phyloP scores from a whole-genome alignment of 2,329 filamentous ascomycete species.

The Blastomyces silverae region DNA sequence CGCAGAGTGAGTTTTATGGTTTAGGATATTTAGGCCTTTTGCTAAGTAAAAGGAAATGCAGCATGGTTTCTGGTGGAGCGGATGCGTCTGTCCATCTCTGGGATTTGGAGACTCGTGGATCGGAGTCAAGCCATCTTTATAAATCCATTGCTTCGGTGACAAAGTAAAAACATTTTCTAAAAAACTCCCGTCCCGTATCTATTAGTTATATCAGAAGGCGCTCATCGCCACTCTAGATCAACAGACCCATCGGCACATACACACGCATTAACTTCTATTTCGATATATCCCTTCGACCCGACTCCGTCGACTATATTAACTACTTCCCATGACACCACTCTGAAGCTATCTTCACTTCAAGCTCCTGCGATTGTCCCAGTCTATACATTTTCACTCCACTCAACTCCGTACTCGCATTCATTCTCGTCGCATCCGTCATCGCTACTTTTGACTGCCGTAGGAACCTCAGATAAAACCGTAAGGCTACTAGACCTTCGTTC shows the following conservation, averaged over 20 bases:
- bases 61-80: constrained; percentile 75
- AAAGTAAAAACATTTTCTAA: constrained; percentile 24
- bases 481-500: constrained; percentile 81
- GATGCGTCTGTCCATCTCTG: constrained; percentile 80
- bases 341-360: constrained; percentile 41
- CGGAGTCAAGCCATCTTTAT: constrained; percentile 46
- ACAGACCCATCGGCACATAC: constrained; percentile 38
- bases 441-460: constrained; percentile 75
- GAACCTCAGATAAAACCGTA: constrained; percentile 76
- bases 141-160: constrained; percentile 46
- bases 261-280: constrained; percentile 43
- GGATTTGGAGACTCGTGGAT: constrained; percentile 64
- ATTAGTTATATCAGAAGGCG: background rate
- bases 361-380: constrained; percentile 37
- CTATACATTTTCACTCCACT: constrained; percentile 43
- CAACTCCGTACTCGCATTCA: constrained; percentile 56
- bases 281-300: constrained; percentile 46
- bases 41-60: constrained; percentile 28
- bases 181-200: constrained; percentile 11
- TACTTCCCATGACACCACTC: constrained; percentile 42
- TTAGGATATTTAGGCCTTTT: background rate
- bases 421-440: constrained; percentile 61
- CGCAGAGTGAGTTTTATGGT: background rate
- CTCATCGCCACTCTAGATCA: constrained; percentile 21
- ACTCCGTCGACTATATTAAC: constrained; percentile 42